These are phyloP conservation scores for Musa itinerans DNA, from an alignment of 176 grass and related monocot species.

Conservation along the genomic window DNA sequence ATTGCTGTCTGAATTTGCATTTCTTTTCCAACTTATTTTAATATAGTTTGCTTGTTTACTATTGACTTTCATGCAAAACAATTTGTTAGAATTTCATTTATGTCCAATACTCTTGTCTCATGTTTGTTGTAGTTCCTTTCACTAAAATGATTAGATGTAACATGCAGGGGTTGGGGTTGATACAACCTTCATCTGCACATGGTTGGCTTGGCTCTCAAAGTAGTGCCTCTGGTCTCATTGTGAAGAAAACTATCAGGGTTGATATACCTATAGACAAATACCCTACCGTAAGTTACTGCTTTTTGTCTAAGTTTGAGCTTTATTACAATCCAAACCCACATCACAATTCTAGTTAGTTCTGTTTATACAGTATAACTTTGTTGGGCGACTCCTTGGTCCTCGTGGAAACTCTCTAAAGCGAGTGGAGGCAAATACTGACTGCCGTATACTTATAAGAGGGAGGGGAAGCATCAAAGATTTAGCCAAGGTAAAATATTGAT, in stretches of 20 bases:
- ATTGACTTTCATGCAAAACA: too few species aligned
- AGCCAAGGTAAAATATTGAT: conserved; percentile 40
- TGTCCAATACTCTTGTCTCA: too few species aligned
- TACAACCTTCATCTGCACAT: conserved; percentile 87
- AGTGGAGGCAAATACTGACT: conserved; percentile 85
- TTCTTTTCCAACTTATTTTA: too few species aligned
- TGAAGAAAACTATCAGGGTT: conserved; percentile 89
- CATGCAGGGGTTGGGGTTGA: conserved; percentile 19
- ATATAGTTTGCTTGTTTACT: too few species aligned
- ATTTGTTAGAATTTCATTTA: too few species aligned
- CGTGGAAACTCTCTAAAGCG: conserved; percentile 94
- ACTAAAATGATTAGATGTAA: not conserved
- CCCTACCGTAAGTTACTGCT: conserved; percentile 71
- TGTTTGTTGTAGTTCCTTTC: too few species aligned
- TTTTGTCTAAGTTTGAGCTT: not conserved
- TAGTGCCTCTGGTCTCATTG: conserved; percentile 74
- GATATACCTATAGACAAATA: conserved; percentile 81
- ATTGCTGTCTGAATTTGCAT: too few species aligned
- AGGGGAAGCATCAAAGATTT: conserved; percentile 93
- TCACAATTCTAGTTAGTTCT: too few species aligned
- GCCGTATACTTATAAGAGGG: conserved; percentile 87
- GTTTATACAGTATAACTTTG: conserved; percentile 74
- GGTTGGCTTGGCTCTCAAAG: conserved; percentile 80
- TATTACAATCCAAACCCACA: not conserved
- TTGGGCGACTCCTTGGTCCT: conserved; percentile 88